Base-by-base conservation (phyloP, 2,329 filamentous ascomycete genomes). In the Beauveria medogensis region DNA sequence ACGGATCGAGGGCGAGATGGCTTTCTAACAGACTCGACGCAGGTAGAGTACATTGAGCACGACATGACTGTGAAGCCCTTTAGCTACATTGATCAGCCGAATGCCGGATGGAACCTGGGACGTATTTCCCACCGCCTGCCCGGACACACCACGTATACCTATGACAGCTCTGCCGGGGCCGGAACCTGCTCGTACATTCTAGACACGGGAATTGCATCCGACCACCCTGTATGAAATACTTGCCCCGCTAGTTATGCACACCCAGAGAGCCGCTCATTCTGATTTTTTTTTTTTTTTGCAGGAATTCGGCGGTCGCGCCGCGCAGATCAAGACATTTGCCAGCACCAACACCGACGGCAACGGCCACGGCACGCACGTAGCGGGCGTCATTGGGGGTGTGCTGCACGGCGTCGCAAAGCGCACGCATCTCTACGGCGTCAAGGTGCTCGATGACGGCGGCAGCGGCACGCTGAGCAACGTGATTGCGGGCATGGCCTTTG, bases 381-480 rank as follows among this genome's bases (percentile, higher is more conserved):
- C 75, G 12, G 76, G 74, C 26, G 76, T 73, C 43, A 70, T 77
- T 52, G 74, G 71, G 30, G 72, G 73, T 41, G 68, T 64, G 47
- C 74, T 69, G 3, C 77, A 74, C 63, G 76, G 76, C 55, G 74
- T 78, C 30, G 72, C 73, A n/a, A 77, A 77, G 69, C 69, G 70
- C 61, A 64, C 69, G 37, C 68, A 62, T 18, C 57, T 78, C 37
- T 70, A 73, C 62, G 74, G 71, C 22, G 74, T 78, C 63, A 78
- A 77, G 69, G 75, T 78, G 3, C 71, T 78, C n/a, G 68, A 72
- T 62, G 64, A 71, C 46, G 63, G 65, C 48, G 72, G 74, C 59
- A 71, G 68, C 34, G 71, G 73, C 55, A 69, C 71, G 47, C 69
- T 65, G 55, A 72, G 72, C 14, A 70, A 69, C 59, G 71, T 77